Percentiles rank a stretch among this genome's conserved stretches.
phyloP scores from a whole-genome alignment of 441 rosid genomes.

The Mallotus repandus region DNA sequence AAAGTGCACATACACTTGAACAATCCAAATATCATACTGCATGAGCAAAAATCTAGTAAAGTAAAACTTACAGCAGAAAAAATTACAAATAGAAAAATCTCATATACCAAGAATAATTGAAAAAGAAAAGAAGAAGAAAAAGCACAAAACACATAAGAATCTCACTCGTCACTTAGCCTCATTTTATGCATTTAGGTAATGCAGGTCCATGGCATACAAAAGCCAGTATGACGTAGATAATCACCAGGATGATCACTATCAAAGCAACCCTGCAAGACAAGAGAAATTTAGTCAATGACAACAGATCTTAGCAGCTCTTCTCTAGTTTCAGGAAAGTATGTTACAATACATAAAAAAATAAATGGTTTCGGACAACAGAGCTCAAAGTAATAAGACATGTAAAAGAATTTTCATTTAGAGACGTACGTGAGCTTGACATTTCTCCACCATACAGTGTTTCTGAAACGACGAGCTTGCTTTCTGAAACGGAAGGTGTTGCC shows the following conservation, averaged over 20 bases:
- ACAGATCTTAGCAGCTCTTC: not conserved
- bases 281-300: not conserved
- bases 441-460: constrained; percentile 89
- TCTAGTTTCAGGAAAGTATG: not conserved
- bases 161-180: constrained; percentile 29
- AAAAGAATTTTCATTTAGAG: not conserved
- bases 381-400: too few species aligned
- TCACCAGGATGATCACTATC: constrained; percentile 50
- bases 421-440: constrained; percentile 85
- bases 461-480: constrained; percentile 87
- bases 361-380: not conserved
- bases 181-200: constrained; percentile 69
- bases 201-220: constrained; percentile 74
- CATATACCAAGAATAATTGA: constrained; percentile 4
- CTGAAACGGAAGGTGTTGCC: constrained; percentile 92
- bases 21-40: constrained; percentile 21
- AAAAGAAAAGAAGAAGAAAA: not conserved
- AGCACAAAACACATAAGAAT: constrained; percentile 16
- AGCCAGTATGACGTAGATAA: constrained; percentile 65
- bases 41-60: constrained; percentile 4
- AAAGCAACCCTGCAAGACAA: constrained; percentile 56
- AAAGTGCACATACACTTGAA: constrained; percentile 8
- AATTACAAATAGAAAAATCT: constrained; percentile 9
- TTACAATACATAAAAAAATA: not conserved
- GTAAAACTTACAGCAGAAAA: constrained; percentile 8